Evolutionary conservation across 352 stramenopile genomes (phyloP), one percentile per base, ranked within the genome.

Genomic region (Saprolegnia diclina): DNA sequence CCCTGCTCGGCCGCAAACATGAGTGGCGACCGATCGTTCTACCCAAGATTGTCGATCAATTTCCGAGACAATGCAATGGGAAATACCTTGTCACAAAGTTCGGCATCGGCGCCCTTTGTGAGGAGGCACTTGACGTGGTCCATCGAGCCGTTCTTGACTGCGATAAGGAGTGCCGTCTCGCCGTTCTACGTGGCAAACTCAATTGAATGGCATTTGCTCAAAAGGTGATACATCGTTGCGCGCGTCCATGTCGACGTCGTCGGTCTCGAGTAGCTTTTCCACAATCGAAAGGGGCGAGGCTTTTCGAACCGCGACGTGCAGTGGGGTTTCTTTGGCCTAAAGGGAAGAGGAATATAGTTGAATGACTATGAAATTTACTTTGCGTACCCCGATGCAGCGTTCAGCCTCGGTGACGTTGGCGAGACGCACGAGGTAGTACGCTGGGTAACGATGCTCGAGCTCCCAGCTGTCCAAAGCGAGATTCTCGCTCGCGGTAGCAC

Each of bases 231-330:
- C 56, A 32, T 64, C 35, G 32, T 64, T 37, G n/a, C 48, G 50
- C 1, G 35, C 56, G 21, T 64, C 56, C 19, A 64, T 24, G 50
- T 64, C 56, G 26, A 64, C 48, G n/a, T 50, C 6, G 14, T 64
- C 56, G 10, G 45, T 37, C 48, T 64, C 32, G 0, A 37, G 16
- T 22, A 64, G 35, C 32, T 24, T 21, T 7, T 64, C 56, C 5
- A 64, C 35, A 13, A 50, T 52, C 16, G 16, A 13, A 2, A n/a
- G 4, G 21, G 35, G 38, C 18, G 5, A 37, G 14, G 1, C 14
- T 32, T 64, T 18, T 14, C 18, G 29, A 24, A 64, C 24, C 1
- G 56, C 56, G 9, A 37, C 26, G 26, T 64, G 56, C 35, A 64
- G n/a, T n/a, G 21, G 32, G 0, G 35, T 64, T 6, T 48, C 32